Base-by-base conservation (phyloP, 306 rosid species). In the Begonia peltatifolia region DNA sequence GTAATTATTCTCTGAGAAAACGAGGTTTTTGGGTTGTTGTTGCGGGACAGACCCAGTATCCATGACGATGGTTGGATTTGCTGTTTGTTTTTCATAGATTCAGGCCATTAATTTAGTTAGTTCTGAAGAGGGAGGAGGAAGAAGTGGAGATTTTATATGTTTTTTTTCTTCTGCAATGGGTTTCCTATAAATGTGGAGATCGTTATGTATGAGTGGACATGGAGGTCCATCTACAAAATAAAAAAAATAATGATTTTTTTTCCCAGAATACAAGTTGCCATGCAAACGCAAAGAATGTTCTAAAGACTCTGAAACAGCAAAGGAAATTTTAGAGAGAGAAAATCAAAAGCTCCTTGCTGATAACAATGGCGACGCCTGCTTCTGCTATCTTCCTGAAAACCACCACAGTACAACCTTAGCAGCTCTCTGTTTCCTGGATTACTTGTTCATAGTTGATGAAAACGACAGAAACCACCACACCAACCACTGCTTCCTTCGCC, bases 401-500 rank as follows among this genome's bases (percentile, higher is more conserved):
- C 23, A 20, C 23, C 23, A 20, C 23, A 20, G 23, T 20, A 20
- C 3, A 20, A 20, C 23, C 23, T 20, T 20, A 20, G 23, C 23
- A 20, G 23, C 4, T 20, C 23, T 20, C 23, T 20, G 23, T 20
- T 20, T 20, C 23, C 23, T 20, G 23, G 23, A 20, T 20, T 20
- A 20, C 4, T 20, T 20, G 23, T 20, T 20, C 23, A 20, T 20
- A 20, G 23, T 20, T 20, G 23, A 3, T 20, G 23, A 20, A 20
- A 3, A 20, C 23, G 23, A 20, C 23, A 20, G 23, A 20, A 20
- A 74, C 55, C 56, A 74, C 55, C 0, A 79, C 67, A 46, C 54
- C 59, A 2, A 68, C 23, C 23, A 20, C 71, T 7, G 67, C 70
- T 30, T 61, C 79, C 74, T 76, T 79, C 13, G 79, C 77, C 71